These are phyloP conservation scores for Eremothecium cymbalariae DNA, from an alignment of 1,139 yeast genomes.

Conservation along the genomic window DNA sequence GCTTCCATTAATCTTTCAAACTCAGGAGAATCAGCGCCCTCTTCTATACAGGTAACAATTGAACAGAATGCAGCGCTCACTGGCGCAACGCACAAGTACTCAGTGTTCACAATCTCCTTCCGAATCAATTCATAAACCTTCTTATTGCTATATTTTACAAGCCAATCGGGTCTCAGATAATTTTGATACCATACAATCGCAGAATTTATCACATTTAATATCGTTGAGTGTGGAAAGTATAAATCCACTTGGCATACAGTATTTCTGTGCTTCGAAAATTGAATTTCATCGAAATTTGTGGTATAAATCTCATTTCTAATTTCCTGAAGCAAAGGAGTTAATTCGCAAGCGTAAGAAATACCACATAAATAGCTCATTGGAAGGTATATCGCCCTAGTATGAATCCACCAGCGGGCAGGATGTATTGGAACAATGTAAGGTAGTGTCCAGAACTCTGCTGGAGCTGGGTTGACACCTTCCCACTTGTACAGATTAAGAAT, in stretches of 20 bases:
- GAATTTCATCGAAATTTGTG: constrained; percentile 54
- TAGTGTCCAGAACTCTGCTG: constrained; percentile 87
- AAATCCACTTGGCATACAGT: constrained; percentile 86
- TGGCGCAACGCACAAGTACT: constrained; percentile 84
- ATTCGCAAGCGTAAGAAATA: constrained; percentile 45
- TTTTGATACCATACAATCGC: constrained; percentile 57
- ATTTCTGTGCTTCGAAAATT: constrained; percentile 66
- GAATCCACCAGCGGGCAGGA: constrained; percentile 99
- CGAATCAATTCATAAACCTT: constrained; percentile 54
- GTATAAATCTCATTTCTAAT: constrained; percentile 73
- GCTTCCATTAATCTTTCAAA: constrained; percentile 51
- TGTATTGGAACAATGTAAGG: constrained; percentile 80
- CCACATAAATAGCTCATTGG: constrained; percentile 79
- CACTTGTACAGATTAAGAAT: constrained; percentile 74
- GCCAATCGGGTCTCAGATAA: constrained; percentile 65
- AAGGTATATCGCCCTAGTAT: constrained; percentile 83
- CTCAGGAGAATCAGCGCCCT: constrained; percentile 59
- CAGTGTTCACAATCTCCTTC: constrained; percentile 74
- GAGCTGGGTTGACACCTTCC: constrained; percentile 98
- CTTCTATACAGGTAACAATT: constrained; percentile 57
- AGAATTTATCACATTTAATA: constrained; percentile 58
- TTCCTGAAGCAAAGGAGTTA: constrained; percentile 55
- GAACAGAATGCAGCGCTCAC: constrained; percentile 81
- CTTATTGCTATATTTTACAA: constrained; percentile 46
- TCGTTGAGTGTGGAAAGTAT: constrained; percentile 79